phyloP scores from a whole-genome alignment of 163 green algal genomes.

The Scenedesmus sp. region DNA sequence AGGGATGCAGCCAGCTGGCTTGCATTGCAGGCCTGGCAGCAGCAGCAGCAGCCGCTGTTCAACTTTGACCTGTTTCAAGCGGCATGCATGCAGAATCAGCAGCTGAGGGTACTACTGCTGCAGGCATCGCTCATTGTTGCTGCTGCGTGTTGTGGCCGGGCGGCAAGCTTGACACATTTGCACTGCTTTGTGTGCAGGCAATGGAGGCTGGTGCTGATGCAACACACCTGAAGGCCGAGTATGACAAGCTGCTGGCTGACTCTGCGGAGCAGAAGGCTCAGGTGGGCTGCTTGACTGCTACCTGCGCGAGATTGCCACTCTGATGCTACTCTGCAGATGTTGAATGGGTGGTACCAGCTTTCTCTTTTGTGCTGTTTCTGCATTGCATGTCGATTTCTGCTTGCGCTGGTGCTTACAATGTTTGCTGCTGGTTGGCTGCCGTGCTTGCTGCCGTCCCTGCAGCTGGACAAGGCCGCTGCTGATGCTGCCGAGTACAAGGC shows the following conservation, averaged over 20 bases:
- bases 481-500: conserved; percentile 51
- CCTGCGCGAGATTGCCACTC: not conserved
- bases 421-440: not conserved
- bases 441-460: not conserved
- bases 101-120: not conserved
- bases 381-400: no score
- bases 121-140: not conserved
- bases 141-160: no score
- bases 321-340: no score
- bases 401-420: no score
- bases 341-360: no score
- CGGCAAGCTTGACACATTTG: not conserved
- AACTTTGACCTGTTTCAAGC: not conserved
- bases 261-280: conserved; percentile 53
- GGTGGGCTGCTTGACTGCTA: not conserved
- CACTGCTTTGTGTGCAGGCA: not conserved
- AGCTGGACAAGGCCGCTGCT: conserved; percentile 33
- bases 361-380: no score
- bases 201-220: conserved; percentile 41
- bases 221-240: conserved; percentile 34
- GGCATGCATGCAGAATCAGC: not conserved
- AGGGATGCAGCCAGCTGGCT: no score
- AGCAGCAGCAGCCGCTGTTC: not conserved
- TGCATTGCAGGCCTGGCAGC: not conserved
- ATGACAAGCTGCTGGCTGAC: conserved; percentile 53